Base-by-base conservation (phyloP, 768 basidiomycete species). In the Lactarius evosmus region DNA sequence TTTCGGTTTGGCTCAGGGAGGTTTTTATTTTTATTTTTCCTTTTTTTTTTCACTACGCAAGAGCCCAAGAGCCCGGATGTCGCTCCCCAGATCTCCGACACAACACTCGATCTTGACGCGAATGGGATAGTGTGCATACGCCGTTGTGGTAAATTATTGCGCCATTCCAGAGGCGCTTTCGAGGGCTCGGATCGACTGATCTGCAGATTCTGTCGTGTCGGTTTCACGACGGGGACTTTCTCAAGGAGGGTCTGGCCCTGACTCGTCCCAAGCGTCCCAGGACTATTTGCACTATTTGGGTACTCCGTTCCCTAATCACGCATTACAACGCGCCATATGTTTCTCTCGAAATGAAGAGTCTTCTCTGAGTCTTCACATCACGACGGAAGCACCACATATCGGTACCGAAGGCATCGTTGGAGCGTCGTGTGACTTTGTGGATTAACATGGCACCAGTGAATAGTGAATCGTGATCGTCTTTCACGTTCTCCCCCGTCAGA, bases 271-370 rank as follows among this genome's bases (percentile, higher is more conserved):
- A 4, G 40, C 19, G 19, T 41, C 40, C 40, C 46, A 25, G 46
- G 46, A 49, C 22, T 49, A 49, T 49, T 49, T 49, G 16, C 22
- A 25, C 46, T 49, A 49, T 49, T 49, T 49, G 25, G 46, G 22
- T 49, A 49, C 25, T 25, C 46, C 46, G 46, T 49, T 49, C 46
- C 46, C 46, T 49, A 49, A 49, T 46, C 46, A 49, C 46, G 25
- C 46, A 14, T 1, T 36, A 14, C 14, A 36, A 36, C 36, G 34
- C 34, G 34, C 14, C 44, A 27, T 25, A 49, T 49, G 6, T 25
- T 49, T 49, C 46, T 22, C 46, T 49, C 46, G 46, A 49, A 49
- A 49, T 49, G 46, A 49, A 49, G 46, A 6, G 46, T 25, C 46
- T 49, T 49, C 46, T 49, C 22, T 49, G 46, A 12, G 46, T 14